These are phyloP conservation scores for Acephala macrosclerotiorum DNA, from an alignment of 2,329 filamentous ascomycete genomes.

Conservation along the genomic window DNA sequence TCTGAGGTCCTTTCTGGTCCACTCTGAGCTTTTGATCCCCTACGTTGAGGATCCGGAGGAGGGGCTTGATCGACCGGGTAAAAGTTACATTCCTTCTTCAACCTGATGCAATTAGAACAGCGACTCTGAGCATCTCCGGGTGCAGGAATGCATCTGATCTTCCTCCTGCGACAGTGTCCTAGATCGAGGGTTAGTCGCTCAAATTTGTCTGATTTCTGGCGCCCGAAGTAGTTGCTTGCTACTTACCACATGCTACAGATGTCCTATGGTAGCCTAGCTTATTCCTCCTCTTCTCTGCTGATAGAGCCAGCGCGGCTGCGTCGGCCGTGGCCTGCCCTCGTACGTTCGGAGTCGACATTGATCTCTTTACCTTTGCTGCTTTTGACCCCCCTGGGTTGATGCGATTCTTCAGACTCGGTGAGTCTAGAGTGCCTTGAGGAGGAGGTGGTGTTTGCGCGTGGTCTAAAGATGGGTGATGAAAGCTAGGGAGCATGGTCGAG, in stretches of 20 bases:
- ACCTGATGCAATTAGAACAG: slow-evolving; percentile 90
- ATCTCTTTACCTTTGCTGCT: slow-evolving; percentile 50
- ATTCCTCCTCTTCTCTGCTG: slow-evolving; percentile 77
- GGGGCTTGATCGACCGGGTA: slow-evolving; percentile 84
- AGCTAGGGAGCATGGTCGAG: slow-evolving; percentile 40
- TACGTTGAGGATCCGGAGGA: slow-evolving; percentile 51
- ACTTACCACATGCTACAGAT: slow-evolving; percentile 94
- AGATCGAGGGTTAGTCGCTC: slow-evolving; percentile 29
- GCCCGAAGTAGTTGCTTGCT: not conserved
- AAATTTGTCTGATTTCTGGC: slow-evolving; percentile 15
- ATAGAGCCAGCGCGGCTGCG: slow-evolving; percentile 42
- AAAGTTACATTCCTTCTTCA: slow-evolving; percentile 96
- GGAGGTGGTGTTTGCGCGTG: slow-evolving; percentile 33
- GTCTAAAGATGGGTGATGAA: slow-evolving; percentile 36
- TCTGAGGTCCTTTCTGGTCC: slow-evolving; percentile 48
- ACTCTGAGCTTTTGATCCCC: slow-evolving; percentile 48
- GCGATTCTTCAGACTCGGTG: slow-evolving; percentile 33
- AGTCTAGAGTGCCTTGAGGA: slow-evolving; percentile 29
- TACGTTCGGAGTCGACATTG: slow-evolving; percentile 58
- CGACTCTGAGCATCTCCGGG: slow-evolving; percentile 76
- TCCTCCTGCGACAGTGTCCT: slow-evolving; percentile 92
- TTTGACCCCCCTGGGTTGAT: slow-evolving; percentile 30
- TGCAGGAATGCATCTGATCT: slow-evolving; percentile 88
- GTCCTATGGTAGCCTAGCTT: slow-evolving; percentile 96
- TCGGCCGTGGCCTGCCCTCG: slow-evolving; percentile 49